These are phyloP conservation scores for Daldinia loculata DNA, from an alignment of 495 filamentous ascomycete species.

Conservation along the genomic window DNA sequence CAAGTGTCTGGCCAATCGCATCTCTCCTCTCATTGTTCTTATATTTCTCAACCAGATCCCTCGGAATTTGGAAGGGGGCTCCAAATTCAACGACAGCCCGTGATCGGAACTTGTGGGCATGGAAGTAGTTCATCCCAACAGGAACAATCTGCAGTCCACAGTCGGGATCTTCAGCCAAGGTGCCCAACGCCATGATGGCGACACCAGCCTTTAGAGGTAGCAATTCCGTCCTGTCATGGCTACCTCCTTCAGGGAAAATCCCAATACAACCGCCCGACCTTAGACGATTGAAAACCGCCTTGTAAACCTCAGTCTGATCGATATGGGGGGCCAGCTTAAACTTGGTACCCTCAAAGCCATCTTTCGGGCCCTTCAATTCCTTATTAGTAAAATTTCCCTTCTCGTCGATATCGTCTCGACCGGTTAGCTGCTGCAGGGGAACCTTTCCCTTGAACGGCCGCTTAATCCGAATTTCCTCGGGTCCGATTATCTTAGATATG, in stretches of 20 bases:
- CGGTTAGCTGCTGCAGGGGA: slow-evolving; percentile 80
- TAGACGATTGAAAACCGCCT: slow-evolving; percentile 86
- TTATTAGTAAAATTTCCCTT: slow-evolving; percentile 60
- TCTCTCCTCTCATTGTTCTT: slow-evolving; percentile 81
- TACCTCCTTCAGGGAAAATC: slow-evolving; percentile 97
- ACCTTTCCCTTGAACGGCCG: slow-evolving; percentile 79
- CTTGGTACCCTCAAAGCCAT: slow-evolving; percentile 76
- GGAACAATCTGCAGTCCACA: slow-evolving; percentile 98
- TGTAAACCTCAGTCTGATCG: slow-evolving; percentile 91
- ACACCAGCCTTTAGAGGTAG: slow-evolving; percentile 97
- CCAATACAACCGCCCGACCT: slow-evolving; percentile 88
- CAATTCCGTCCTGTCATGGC: slow-evolving; percentile 93
- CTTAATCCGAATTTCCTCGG: slow-evolving; percentile 86
- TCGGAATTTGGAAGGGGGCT: slow-evolving; percentile 80
- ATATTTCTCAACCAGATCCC: slow-evolving; percentile 85
- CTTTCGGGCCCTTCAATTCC: slow-evolving; percentile 60
- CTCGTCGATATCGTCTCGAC: slow-evolving; percentile 71
- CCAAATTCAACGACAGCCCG: slow-evolving; percentile 97
- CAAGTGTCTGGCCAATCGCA: slow-evolving; percentile 81
- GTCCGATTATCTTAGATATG: slow-evolving; percentile 78
- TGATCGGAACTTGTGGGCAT: slow-evolving; percentile 98
- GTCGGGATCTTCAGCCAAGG: slow-evolving; percentile 85
- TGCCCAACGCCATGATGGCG: slow-evolving; percentile 96
- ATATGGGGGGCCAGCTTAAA: slow-evolving; percentile 94
- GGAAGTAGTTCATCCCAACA: slow-evolving; percentile 99